Evolutionary conservation across 1,284 basidiomycete genomes (phyloP).

Genomic region (Chondrostereum purpureum): DNA sequence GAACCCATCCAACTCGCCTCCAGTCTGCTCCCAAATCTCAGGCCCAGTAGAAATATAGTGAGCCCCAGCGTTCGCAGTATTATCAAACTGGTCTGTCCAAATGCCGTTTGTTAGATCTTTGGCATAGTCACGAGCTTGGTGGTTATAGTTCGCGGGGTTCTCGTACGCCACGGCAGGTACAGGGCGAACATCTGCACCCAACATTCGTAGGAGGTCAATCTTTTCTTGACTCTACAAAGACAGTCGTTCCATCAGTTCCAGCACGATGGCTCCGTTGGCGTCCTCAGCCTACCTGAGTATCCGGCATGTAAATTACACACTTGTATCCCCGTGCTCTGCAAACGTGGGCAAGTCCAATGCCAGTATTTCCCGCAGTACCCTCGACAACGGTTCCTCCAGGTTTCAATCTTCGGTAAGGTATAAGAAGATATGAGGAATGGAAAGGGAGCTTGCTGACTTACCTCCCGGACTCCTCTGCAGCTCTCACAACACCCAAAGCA

Average conservation of each 20-base stretch:
- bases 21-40: constrained; percentile 93
- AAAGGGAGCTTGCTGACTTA: constrained; percentile 35
- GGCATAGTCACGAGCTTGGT: constrained; percentile 91
- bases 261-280: not conserved
- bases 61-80: constrained; percentile 81
- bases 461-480: constrained; percentile 85
- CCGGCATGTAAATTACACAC: constrained; percentile 99
- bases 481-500: constrained; percentile 82
- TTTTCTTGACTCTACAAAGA: constrained; percentile 90
- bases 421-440: not conserved
- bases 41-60: constrained; percentile 93
- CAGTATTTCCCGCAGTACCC: constrained; percentile 98
- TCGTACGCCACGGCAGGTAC: constrained; percentile 97
- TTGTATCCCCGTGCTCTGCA: constrained; percentile 91
- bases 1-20: constrained; percentile 82
- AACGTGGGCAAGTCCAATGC: constrained; percentile 93
- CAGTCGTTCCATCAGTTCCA: not conserved
- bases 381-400: constrained; percentile 95
- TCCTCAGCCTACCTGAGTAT: constrained; percentile 66
- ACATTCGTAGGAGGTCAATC: constrained; percentile 94
- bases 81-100: constrained; percentile 99
- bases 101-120: constrained; percentile 81
- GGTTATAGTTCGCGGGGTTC: constrained; percentile 96
- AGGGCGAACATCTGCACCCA: constrained; percentile 93
- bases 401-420: constrained; percentile 60